These are phyloP conservation scores for Ilex paraguariensis DNA, from an alignment of 305 asterid genomes.

Conservation along the genomic window DNA sequence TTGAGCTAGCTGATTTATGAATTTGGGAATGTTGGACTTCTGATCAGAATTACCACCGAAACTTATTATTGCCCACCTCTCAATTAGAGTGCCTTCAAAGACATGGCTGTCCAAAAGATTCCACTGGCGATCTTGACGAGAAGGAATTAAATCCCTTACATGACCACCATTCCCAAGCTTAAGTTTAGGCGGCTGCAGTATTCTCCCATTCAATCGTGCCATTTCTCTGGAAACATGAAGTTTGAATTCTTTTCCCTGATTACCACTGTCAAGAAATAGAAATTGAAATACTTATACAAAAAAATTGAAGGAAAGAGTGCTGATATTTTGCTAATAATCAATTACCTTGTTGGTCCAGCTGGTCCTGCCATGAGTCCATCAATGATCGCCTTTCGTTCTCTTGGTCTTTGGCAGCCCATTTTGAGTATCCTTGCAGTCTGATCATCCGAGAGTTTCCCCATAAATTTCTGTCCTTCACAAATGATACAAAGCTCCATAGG, in stretches of 20 bases:
- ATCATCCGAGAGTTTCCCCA: conserved; percentile 88
- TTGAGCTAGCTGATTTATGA: conserved; percentile 66
- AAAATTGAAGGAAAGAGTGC: not conserved
- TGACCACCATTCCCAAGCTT: conserved; percentile 80
- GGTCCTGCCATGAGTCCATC: conserved; percentile 72
- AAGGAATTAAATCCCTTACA: conserved; percentile 67
- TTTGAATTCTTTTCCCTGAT: conserved; percentile 61
- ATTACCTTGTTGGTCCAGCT: conserved; percentile 84
- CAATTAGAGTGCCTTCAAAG: conserved; percentile 65
- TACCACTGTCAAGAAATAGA: conserved; percentile 45
- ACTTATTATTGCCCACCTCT: conserved; percentile 78
- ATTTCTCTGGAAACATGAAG: conserved; percentile 65
- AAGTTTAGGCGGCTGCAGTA: conserved; percentile 91
- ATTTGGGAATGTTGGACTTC: conserved; percentile 50
- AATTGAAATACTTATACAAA: conserved; percentile 3
- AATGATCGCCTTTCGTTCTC: conserved; percentile 63
- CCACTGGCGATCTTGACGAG: conserved; percentile 88
- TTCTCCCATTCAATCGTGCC: conserved; percentile 71
- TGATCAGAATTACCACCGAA: conserved; percentile 83
- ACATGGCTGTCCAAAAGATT: conserved; percentile 89
- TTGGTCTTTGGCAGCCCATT: conserved; percentile 85
- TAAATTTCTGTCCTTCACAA: conserved; percentile 97
- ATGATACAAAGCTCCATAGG: conserved; percentile 98
- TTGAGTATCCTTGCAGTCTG: conserved; percentile 77
- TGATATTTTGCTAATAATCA: conserved; percentile 5